Percentiles rank a stretch among this genome's conserved stretches.
Conservation (phyloP, 495 filamentous ascomycete species). For the Penicillium herquei region DNA sequence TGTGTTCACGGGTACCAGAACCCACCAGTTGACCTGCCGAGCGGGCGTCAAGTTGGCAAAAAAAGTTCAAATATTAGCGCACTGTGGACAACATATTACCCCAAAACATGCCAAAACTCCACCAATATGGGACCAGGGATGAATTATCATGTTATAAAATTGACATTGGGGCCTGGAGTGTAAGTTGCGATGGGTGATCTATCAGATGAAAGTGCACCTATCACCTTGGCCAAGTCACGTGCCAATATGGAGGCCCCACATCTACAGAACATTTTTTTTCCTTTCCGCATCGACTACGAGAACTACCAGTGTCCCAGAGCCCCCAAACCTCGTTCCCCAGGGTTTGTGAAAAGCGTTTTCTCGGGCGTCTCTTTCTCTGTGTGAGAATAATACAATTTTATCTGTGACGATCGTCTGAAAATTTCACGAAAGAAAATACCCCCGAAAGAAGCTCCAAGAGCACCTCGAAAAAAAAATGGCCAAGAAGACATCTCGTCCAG, state of each 20-base stretch:
- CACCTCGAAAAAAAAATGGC: slow-evolving; percentile 44
- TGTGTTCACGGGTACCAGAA: no score
- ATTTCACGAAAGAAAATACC: not conserved
- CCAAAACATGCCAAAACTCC: no score
- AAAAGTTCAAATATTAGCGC: no score
- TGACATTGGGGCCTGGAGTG: no score
- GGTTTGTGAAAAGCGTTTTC: slow-evolving; percentile 20
- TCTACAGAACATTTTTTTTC: slow-evolving; percentile 52
- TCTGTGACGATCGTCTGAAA: not conserved
- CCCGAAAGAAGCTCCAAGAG: slow-evolving; percentile 8
- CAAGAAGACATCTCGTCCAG: slow-evolving; percentile 48
- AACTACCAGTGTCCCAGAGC: slow-evolving; percentile 33
- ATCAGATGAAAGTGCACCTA: no score
- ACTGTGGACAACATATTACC: no score
- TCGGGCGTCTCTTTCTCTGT: slow-evolving; percentile 8
- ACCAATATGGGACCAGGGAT: no score
- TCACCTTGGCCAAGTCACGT: not conserved
- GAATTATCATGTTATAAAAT: no score
- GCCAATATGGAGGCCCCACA: slow-evolving; percentile 9
- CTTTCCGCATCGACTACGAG: slow-evolving; percentile 34
- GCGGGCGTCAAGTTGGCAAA: no score
- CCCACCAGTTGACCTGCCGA: no score
- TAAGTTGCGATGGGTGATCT: no score
- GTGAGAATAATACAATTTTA: not conserved
- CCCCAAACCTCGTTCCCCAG: slow-evolving; percentile 25